Evolutionary conservation across 495 filamentous ascomycete genomes (phyloP), one percentile per base, ranked within the genome.

Genomic region (Haplographium delicatum): DNA sequence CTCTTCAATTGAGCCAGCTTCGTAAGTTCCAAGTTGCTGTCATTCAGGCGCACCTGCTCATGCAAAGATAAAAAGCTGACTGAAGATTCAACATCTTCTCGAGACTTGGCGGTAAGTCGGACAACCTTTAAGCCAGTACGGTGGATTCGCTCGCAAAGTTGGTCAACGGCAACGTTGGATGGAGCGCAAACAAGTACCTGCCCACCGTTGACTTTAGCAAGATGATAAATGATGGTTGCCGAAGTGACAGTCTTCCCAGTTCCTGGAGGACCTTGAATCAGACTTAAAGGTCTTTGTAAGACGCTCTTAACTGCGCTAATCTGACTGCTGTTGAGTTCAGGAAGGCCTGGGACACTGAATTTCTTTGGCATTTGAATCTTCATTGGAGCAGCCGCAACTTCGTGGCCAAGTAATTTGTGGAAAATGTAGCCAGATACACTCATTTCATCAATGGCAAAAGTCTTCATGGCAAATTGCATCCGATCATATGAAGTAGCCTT

Each of bases 181-280:
- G 93, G 93, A 26, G 93, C 93, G 62, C 93, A 99, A 25, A 99
- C 93, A 34, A 99, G 74, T 19, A 97, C 90, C 59, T 95, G 94
- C 39, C 91, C 91, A 45, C 86, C 88, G 58, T 90, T 96, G 68
- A 94, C 84, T 69, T 95, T 99, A 54, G 88, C 85, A 51, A 99
- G 79, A 63, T 99, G 93, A 60, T 96, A 95, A 64, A 99, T 97
- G 57, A 99, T 94, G 0, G 93, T 99, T 18, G 94, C 93, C 18
- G 94, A 97, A n/a, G 93, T 99, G 43, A 99, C 93, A 0, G 93
- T 99, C 73, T 99, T 99, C 60, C 93, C 93, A 3, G 93, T 99
- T 56, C 93, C 93, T 0, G 93, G 93, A 44, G 93, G 93, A 2
- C 93, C 93, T 67, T 99, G 94, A 55, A 98, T 98, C 58, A 99